Conservation (phyloP, 208 protist genomes). For the Balamuthia mandrillaris region DNA sequence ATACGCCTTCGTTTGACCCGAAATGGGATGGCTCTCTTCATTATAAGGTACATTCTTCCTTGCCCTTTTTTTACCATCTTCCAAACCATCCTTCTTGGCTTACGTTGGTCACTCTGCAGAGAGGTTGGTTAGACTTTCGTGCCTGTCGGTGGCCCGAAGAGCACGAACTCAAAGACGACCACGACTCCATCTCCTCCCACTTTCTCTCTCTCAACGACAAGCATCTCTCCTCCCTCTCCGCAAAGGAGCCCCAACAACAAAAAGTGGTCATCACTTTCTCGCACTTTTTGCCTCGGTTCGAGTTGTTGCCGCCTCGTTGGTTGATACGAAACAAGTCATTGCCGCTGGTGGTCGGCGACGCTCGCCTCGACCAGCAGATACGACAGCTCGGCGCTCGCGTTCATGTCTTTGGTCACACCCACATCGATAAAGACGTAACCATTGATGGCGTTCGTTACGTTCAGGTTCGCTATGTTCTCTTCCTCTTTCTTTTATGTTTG, state of each 20-base stretch:
- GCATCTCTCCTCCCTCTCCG: not conserved
- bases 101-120: not conserved
- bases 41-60: not conserved
- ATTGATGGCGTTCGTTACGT: conserved; percentile 30
- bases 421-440: conserved; percentile 18
- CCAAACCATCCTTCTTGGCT: too few relatives aligned
- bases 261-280: conserved; percentile 19
- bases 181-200: not conserved
- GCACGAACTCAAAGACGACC: not conserved
- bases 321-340: conserved; percentile 9
- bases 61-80: not conserved
- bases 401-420: conserved; percentile 30
- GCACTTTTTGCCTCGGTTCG: conserved; percentile 11
- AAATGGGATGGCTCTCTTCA: not conserved
- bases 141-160: not conserved
- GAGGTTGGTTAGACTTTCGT: conserved; percentile 21
- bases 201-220: not conserved
- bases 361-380: conserved; percentile 2
- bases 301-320: not conserved
- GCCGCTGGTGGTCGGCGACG: not conserved
- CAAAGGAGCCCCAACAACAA: too few relatives aligned
- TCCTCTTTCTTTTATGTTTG: not conserved
- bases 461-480: not conserved
- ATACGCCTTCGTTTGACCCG: conserved; percentile 4
- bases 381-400: not conserved